Conservation (phyloP, 305 asterid genomes). For the Lippia alba region DNA sequence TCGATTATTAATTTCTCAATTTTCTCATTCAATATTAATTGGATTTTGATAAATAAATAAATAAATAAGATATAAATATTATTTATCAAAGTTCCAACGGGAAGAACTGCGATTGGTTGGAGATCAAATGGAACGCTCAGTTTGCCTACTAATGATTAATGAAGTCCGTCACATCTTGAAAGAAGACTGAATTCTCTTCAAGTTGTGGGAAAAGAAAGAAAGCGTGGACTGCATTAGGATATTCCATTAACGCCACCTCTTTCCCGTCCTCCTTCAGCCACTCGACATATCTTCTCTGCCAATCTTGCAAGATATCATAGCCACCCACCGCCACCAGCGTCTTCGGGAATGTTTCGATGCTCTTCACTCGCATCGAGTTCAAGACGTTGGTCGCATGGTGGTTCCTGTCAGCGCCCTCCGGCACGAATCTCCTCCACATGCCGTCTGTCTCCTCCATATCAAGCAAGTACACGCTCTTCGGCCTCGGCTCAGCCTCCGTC, state of each 20-base stretch:
- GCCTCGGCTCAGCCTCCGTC: conserved; percentile 41
- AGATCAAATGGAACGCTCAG: not conserved
- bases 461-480: conserved; percentile 18
- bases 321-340: conserved; percentile 40
- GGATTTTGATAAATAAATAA: no score
- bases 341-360: conserved; percentile 30
- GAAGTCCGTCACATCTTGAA: conserved; percentile 32
- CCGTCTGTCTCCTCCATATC: conserved; percentile 32
- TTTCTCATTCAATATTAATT: no score
- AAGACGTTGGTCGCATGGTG: conserved; percentile 36
- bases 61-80: no score
- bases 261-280: conserved; percentile 35
- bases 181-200: conserved; percentile 26
- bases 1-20: no score
- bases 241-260: conserved; percentile 38
- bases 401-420: conserved; percentile 37
- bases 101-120: not conserved
- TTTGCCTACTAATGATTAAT: conserved; percentile 17
- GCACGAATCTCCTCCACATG: conserved; percentile 40
- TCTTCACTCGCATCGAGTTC: not conserved
- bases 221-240: conserved; percentile 45
- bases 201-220: conserved; percentile 37
- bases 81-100: no score
- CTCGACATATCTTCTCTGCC: conserved; percentile 41
- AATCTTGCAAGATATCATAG: conserved; percentile 43